Evolutionary conservation across 2,329 filamentous ascomycete species (phyloP).

Genomic region (Talaromyces marneffei): DNA sequence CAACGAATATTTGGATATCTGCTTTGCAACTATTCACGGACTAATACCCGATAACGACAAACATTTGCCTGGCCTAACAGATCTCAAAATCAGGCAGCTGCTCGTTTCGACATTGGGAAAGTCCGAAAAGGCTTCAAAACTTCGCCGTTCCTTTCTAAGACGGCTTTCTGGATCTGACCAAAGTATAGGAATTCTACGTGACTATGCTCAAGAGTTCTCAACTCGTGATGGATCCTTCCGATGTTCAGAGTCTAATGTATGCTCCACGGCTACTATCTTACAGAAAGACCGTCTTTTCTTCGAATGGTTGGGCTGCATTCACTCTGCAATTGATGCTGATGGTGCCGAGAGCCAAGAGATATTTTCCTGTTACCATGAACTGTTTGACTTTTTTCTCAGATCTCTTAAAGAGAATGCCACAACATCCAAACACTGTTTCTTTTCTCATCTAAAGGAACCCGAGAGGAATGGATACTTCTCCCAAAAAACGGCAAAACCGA

Average conservation of each 20-base stretch:
- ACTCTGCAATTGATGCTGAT: background rate
- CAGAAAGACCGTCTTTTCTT: constrained; percentile 5
- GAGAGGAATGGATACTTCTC: constrained; percentile 16
- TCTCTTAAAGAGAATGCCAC: constrained; percentile 11
- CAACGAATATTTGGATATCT: constrained; percentile 16
- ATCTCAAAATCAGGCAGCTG: constrained; percentile 21
- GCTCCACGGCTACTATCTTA: background rate
- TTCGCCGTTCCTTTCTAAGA: background rate
- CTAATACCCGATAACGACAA: constrained; percentile 15
- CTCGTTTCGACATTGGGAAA: constrained; percentile 23
- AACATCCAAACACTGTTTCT: background rate
- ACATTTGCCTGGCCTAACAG: constrained; percentile 13
- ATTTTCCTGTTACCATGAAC: constrained; percentile 8
- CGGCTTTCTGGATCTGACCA: background rate
- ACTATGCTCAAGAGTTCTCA: constrained; percentile 2
- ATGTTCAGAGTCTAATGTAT: background rate
- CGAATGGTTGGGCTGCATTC: background rate
- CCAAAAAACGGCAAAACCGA: background rate
- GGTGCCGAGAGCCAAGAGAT: background rate
- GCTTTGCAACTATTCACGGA: background rate
- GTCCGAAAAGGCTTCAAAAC: background rate
- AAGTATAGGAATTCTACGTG: background rate
- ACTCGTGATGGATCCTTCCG: background rate
- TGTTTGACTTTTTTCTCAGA: constrained; percentile 21
- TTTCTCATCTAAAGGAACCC: constrained; percentile 8